Evolutionary conservation across 148 eudicot genomes (phyloP), one percentile per base, ranked within the genome.

Genomic region (Fallopia convolvulus): DNA sequence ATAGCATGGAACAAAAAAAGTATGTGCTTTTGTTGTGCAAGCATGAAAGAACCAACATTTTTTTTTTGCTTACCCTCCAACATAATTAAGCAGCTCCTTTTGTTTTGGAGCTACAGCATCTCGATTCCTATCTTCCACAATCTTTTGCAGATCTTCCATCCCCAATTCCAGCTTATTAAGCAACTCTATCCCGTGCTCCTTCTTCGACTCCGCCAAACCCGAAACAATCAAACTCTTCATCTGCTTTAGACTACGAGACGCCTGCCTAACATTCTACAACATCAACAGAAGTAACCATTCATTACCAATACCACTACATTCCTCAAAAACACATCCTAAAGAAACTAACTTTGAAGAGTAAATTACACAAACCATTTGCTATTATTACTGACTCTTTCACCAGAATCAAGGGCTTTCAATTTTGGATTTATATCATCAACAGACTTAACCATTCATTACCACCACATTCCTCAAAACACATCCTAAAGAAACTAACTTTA

Each of bases 191-290:
- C 90, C 99, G 63, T 85, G 88, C 41, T 91, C 99, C 76, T 86
- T 92, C 84, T 92, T 95, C 4, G 97, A 90, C 77, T 91, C 95
- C 30, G 99, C 99, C 82, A 95, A 80, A 13, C 94, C 97, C 71
- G 90, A 77, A 75, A 95, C 80, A 76, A 95, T 92, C 76, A 90
- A 50, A 76, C 85, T 89, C 81, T 83, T 91, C 36, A 97, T 97
- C 77, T 95, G 88, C 86, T 89, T 87, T 48, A 87, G 84, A 80
- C 90, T 85, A 79, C 94, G 87, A 44, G 99, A 95, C 13, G 99
- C 92, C 82, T 95, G 97, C 82, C 89, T 92, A 70, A 86, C 61
- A 82, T 92, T 92, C 99, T 95, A 75, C 88, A 89, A 70, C 56
- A 46, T 75, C 50, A 77, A 26, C 52, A 63, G 7, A 26, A 26